Evolutionary conservation across 78 protist genomes (phyloP).

Genomic region (Dictyostelium intermedium): DNA sequence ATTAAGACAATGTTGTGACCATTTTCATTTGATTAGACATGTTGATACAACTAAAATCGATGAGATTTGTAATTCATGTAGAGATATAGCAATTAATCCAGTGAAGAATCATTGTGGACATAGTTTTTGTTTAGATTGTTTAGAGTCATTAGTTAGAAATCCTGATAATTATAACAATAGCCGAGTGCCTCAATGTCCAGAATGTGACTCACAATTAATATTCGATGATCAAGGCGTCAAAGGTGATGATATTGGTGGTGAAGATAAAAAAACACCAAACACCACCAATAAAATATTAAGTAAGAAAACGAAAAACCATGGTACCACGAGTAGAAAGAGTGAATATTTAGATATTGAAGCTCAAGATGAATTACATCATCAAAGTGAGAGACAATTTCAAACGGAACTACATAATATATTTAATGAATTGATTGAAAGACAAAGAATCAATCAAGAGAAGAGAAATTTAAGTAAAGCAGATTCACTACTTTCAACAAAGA

Average conservation of each 20-base stretch:
- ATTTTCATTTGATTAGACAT: not conserved
- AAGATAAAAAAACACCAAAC: not conserved
- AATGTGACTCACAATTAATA: not conserved
- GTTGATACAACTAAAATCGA: not conserved
- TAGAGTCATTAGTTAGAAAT: not conserved
- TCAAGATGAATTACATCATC: not conserved
- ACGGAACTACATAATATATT: not conserved
- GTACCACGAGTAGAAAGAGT: not conserved
- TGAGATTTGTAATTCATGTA: not conserved
- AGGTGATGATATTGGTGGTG: not conserved
- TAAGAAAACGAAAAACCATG: not conserved
- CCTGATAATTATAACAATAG: not conserved
- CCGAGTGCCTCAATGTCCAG: not conserved
- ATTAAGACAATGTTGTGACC: constrained; percentile 62
- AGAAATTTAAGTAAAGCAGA: not conserved
- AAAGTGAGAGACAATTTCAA: not conserved
- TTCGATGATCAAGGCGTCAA: not conserved
- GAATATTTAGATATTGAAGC: not conserved
- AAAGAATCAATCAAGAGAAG: not conserved
- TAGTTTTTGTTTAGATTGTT: constrained; percentile 24
- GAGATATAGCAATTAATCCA: constrained; percentile 2
- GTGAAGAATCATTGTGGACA: constrained; percentile 28
- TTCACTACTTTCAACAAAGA: not conserved
- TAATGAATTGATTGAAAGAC: not conserved
- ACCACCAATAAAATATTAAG: not conserved